These are phyloP conservation scores for Butyriboletus loyo DNA, from an alignment of 768 basidiomycete genomes.

Conservation along the genomic window DNA sequence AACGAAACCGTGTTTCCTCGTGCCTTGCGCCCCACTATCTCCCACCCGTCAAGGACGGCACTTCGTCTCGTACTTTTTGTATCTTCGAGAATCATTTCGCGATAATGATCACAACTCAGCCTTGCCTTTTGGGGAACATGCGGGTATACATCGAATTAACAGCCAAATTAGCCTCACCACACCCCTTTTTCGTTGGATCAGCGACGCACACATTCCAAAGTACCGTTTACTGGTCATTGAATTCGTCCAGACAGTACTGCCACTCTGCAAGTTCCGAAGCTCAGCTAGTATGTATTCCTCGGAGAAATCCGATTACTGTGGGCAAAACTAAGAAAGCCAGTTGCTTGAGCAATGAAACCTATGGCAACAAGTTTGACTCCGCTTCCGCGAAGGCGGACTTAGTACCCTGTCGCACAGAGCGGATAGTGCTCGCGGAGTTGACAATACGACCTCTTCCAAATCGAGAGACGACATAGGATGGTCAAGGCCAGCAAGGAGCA, in stretches of 20 bases:
- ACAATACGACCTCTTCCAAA: conserved; percentile 23
- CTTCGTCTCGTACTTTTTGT: neutral
- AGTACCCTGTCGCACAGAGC: conserved; percentile 10
- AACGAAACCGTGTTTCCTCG: neutral
- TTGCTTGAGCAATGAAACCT: neutral
- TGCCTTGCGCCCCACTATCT: neutral
- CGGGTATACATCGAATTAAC: neutral
- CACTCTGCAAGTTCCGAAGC: neutral
- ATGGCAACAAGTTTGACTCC: conserved; percentile 15
- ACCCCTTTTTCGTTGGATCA: conserved; percentile 1
- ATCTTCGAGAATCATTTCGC: neutral
- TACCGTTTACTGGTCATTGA: neutral
- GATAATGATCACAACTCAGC: neutral
- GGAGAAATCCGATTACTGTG: neutral
- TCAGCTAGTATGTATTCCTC: neutral
- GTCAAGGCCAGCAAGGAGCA: neutral
- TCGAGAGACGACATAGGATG: conserved; percentile 24
- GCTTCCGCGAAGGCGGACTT: conserved; percentile 33
- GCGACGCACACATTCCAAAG: neutral
- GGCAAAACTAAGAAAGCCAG: neutral
- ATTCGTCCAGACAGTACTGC: neutral
- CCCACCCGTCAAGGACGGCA: neutral
- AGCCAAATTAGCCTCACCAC: neutral
- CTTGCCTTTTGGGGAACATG: neutral
- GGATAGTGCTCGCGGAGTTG: conserved; percentile 33